Conservation (phyloP, 2,329 filamentous ascomycete genomes). For the Fusarium abutilonis region DNA sequence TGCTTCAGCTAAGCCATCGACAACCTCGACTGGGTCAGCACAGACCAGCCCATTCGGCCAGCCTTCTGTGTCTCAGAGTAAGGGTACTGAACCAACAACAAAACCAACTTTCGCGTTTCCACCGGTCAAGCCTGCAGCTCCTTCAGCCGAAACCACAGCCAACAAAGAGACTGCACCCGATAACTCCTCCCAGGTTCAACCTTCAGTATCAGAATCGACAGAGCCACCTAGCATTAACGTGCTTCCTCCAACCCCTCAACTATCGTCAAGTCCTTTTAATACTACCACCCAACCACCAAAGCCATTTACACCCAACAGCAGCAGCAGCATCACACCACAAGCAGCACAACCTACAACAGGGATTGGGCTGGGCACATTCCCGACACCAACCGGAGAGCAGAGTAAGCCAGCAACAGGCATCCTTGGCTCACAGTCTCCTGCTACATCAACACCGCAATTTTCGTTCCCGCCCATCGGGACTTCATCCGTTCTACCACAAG, state of each 20-base stretch:
- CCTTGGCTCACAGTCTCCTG: conserved; percentile 1
- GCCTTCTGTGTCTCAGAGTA: conserved; percentile 5
- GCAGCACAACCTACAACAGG: not conserved
- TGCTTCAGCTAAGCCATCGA: conserved; percentile 14
- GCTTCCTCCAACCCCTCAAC: conserved; percentile 31
- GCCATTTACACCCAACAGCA: not conserved
- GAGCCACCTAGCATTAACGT: conserved; percentile 27
- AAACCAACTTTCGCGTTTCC: conserved; percentile 18
- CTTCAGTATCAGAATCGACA: conserved; percentile 3
- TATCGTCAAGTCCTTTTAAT: conserved; percentile 20
- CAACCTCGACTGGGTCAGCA: not conserved
- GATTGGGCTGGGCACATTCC: not conserved
- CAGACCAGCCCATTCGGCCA: conserved; percentile 23
- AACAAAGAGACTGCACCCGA: conserved; percentile 9
- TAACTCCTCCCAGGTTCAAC: not conserved
- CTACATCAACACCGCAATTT: conserved; percentile 18
- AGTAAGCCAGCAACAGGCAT: conserved; percentile 8
- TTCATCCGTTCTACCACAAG: conserved; percentile 6
- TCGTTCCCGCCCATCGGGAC: conserved; percentile 16
- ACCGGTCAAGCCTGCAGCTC: conserved; percentile 5
- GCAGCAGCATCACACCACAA: conserved; percentile 1
- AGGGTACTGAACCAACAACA: conserved; percentile 1
- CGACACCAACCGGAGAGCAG: conserved; percentile 1
- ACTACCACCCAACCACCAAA: conserved; percentile 17
- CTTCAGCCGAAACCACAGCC: not conserved